A percentile compares a stretch with the other conserved stretches of the same genome.
Evolutionary conservation across 768 basidiomycete genomes (phyloP).

Genomic region (Coprinellus aureogranulatus): DNA sequence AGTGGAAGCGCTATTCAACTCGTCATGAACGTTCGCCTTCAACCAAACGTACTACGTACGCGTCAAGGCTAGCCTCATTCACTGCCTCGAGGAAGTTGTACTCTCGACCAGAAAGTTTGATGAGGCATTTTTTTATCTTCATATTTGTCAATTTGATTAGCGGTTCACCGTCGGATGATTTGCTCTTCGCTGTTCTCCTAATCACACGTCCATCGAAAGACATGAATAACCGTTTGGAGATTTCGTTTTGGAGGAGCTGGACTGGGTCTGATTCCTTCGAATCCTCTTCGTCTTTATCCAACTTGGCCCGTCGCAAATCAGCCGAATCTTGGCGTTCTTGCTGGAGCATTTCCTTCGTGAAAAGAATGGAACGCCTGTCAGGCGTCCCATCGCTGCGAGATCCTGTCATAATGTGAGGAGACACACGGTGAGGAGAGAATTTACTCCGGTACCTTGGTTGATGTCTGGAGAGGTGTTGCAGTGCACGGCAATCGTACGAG

Average conservation of each 20-base stretch:
- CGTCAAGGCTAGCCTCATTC: not conserved
- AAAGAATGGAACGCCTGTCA: conserved; percentile 25
- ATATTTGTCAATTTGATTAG: conserved; percentile 13
- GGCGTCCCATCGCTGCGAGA: conserved; percentile 23
- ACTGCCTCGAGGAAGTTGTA: not conserved
- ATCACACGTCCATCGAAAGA: conserved; percentile 19
- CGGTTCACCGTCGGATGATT: conserved; percentile 5
- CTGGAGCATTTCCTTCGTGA: not conserved
- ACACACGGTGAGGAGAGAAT: too few relatives aligned
- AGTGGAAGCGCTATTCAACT: not conserved
- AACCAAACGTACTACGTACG: not conserved
- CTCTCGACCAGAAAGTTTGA: conserved; percentile 2
- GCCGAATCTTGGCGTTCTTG: conserved; percentile 4
- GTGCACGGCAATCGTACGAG: conserved; percentile 14
- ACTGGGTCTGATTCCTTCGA: conserved; percentile 1
- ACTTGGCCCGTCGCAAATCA: not conserved
- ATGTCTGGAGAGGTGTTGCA: conserved; percentile 24
- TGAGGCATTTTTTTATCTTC: not conserved
- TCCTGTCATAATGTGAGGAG: too few relatives aligned
- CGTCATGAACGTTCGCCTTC: not conserved
- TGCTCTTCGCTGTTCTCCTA: conserved; percentile 18
- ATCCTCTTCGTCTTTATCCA: conserved; percentile 3
- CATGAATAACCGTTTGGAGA: conserved; percentile 12
- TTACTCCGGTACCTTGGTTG: conserved; percentile 21
- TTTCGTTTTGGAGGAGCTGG: conserved; percentile 8